phyloP scores from a whole-genome alignment of 1,139 yeast genomes.

The Kodamaea arcana region DNA sequence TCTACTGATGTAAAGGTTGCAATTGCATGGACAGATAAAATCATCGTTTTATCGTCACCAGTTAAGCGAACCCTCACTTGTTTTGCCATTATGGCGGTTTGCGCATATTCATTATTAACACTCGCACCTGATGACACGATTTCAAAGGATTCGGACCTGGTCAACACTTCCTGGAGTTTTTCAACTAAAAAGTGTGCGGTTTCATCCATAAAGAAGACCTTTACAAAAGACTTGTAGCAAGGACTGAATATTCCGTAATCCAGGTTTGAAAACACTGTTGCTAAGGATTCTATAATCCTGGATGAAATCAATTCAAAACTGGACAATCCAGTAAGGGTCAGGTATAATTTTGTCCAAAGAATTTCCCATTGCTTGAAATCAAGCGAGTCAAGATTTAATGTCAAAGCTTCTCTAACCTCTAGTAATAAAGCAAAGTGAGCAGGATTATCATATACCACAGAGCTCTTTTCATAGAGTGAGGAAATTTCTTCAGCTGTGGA shows the following conservation, averaged over 20 bases:
- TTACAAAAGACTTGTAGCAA: slow-evolving; percentile 45
- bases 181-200: slow-evolving; percentile 39
- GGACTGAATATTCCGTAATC: slow-evolving; percentile 19
- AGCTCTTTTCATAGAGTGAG: slow-evolving; percentile 16
- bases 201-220: slow-evolving; percentile 35
- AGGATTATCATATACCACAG: slow-evolving; percentile 10
- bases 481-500: slow-evolving; percentile 19
- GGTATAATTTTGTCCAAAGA: slow-evolving; percentile 45
- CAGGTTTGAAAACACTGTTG: slow-evolving; percentile 11
- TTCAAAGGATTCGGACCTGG: slow-evolving; percentile 74
- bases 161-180: slow-evolving; percentile 69
- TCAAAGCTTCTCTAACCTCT: slow-evolving; percentile 15
- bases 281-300: slow-evolving; percentile 53
- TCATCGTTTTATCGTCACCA: slow-evolving; percentile 35
- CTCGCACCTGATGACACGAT: slow-evolving; percentile 53
- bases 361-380: slow-evolving; percentile 38
- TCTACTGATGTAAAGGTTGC: slow-evolving; percentile 77
- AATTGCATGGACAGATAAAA: slow-evolving; percentile 80
- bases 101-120: slow-evolving; percentile 12
- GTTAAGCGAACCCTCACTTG: slow-evolving; percentile 61
- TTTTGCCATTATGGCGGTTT: slow-evolving; percentile 65
- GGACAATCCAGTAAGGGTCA: slow-evolving; percentile 40
- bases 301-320: slow-evolving; percentile 76
- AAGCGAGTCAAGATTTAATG: slow-evolving; percentile 9
- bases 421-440: slow-evolving; percentile 17